Evolutionary conservation across 176 grass and related monocot genomes (phyloP).

Genomic region (Lolium perenne): DNA sequence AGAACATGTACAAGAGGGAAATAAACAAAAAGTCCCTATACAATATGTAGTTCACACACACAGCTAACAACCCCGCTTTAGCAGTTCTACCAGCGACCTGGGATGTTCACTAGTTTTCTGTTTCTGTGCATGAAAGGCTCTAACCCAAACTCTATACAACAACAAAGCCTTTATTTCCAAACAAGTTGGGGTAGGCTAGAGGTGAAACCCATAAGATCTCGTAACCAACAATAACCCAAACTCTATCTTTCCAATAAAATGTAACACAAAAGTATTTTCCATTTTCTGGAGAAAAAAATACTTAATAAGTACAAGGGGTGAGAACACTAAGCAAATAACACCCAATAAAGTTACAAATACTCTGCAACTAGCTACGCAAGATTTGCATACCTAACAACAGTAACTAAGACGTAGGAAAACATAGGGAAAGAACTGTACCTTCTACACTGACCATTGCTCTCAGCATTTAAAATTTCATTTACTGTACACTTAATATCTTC

Average conservation of each 20-base stretch:
- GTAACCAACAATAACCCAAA: not conserved
- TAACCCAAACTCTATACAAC: not conserved
- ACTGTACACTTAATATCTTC: constrained; percentile 57
- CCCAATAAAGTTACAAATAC: not conserved
- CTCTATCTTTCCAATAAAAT: not conserved
- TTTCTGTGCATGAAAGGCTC: not conserved
- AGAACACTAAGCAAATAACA: not conserved
- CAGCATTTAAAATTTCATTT: constrained; percentile 56
- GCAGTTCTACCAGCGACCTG: not conserved
- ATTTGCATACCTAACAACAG: not conserved
- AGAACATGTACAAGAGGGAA: not conserved
- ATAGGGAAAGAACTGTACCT: constrained; percentile 48
- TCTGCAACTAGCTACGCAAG: not conserved
- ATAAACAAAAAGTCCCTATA: not conserved
- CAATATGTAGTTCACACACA: not conserved
- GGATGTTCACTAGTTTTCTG: not conserved
- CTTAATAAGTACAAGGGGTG: not conserved
- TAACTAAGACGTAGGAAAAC: constrained; percentile 15
- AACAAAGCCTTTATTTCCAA: no score
- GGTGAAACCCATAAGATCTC: no score
- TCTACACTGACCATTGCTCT: constrained; percentile 42
- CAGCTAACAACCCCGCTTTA: not conserved
- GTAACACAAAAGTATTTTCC: not conserved
- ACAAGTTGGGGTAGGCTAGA: no score
- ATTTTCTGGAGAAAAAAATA: not conserved